phyloP scores from a whole-genome alignment of 179 eudicot species.

The Pouteria campechiana region DNA sequence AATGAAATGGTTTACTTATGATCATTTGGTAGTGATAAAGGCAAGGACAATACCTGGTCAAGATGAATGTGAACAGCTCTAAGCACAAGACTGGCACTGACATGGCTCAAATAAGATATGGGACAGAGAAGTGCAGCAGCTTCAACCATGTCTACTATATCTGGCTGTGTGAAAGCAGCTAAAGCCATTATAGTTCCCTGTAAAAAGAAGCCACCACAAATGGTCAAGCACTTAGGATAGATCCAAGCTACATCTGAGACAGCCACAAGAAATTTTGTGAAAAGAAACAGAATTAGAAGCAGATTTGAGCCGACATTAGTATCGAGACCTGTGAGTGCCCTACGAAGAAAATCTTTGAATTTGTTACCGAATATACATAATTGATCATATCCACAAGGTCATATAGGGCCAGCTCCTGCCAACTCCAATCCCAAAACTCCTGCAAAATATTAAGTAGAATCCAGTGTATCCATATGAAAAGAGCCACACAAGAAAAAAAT shows the following conservation, averaged over 20 bases:
- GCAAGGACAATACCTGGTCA: constrained; percentile 48
- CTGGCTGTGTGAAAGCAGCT: constrained; percentile 86
- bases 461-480: too few species aligned
- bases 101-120: constrained; percentile 79
- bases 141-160: constrained; percentile 61
- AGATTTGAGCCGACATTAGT: neutral
- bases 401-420: constrained; percentile 87
- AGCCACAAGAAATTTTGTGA: neutral
- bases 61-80: constrained; percentile 60
- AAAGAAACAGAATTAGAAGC: neutral
- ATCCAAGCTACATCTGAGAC: neutral
- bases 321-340: constrained; percentile 89
- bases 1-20: neutral
- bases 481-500: too few species aligned
- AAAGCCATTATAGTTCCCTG: constrained; percentile 95
- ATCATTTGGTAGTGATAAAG: constrained; percentile 1
- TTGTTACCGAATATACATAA: constrained; percentile 38
- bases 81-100: constrained; percentile 64
- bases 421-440: constrained; percentile 99
- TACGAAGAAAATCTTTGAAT: constrained; percentile 55
- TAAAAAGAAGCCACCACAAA: neutral
- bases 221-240: too few species aligned
- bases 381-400: constrained; percentile 76
- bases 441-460: too few species aligned
- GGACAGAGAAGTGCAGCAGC: constrained; percentile 97